These are phyloP conservation scores for Globisporangium lucens DNA, from an alignment of 352 stramenopile species.

Conservation along the genomic window DNA sequence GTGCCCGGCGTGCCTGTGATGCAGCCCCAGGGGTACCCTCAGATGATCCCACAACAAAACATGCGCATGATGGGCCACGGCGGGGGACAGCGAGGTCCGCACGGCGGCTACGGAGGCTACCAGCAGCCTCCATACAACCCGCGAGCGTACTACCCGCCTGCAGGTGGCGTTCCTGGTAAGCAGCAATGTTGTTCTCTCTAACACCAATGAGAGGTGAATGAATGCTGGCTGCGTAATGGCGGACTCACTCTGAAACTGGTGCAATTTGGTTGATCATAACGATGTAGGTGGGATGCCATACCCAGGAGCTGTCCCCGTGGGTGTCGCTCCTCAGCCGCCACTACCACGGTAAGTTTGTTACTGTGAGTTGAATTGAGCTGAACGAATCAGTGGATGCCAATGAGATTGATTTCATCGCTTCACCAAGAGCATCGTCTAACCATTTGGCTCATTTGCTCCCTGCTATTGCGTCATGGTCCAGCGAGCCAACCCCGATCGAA, in stretches of 20 bases:
- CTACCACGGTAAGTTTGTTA: slow-evolving; percentile 32
- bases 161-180: slow-evolving; percentile 30
- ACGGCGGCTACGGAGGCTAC: slow-evolving; percentile 40
- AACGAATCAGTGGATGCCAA: neutral
- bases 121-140: slow-evolving; percentile 57
- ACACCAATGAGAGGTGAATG: neutral
- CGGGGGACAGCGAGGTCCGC: slow-evolving; percentile 27
- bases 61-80: slow-evolving; percentile 44
- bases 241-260: neutral
- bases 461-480: neutral
- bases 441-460: neutral
- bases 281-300: slow-evolving; percentile 30
- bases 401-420: neutral
- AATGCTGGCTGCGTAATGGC: neutral
- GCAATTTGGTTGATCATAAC: neutral
- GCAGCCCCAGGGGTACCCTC: slow-evolving; percentile 55
- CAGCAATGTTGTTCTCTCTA: neutral
- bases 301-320: slow-evolving; percentile 16
- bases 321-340: slow-evolving; percentile 36
- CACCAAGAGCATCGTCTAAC: neutral
- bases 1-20: slow-evolving; percentile 57
- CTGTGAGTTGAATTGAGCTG: neutral
- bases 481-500: slow-evolving; percentile 17
- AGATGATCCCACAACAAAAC: slow-evolving; percentile 65
- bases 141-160: slow-evolving; percentile 50